Percentiles rank a stretch among this genome's conserved stretches.
These are phyloP conservation scores for Komagataella kurtzmanii DNA, from an alignment of 805 yeast genomes.

Conservation along the genomic window DNA sequence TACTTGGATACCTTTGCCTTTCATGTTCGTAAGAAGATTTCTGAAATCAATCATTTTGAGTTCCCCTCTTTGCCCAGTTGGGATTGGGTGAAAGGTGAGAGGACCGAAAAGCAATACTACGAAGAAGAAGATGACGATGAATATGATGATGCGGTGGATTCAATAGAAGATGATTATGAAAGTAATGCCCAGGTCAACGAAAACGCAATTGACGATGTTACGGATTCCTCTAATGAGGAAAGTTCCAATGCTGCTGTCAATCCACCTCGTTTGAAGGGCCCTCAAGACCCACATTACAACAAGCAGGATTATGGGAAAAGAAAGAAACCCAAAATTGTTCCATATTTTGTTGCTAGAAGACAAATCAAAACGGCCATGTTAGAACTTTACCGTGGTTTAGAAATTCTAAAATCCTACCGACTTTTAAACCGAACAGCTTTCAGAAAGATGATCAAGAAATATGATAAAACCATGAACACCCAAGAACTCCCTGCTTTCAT, in stretches of 20 bases:
- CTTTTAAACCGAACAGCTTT: slow-evolving; percentile 77
- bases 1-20: slow-evolving; percentile 6
- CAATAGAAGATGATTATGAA: background rate
- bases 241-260: background rate
- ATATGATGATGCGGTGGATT: background rate
- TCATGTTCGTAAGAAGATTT: slow-evolving; percentile 12
- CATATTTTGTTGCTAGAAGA: slow-evolving; percentile 51
- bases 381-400: slow-evolving; percentile 65
- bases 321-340: slow-evolving; percentile 20
- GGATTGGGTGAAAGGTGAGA: slow-evolving; percentile 17
- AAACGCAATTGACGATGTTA: background rate
- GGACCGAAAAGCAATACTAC: slow-evolving; percentile 19
- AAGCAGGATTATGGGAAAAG: slow-evolving; percentile 34
- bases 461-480: slow-evolving; percentile 57
- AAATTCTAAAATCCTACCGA: slow-evolving; percentile 57
- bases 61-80: slow-evolving; percentile 27
- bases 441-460: slow-evolving; percentile 81
- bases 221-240: background rate
- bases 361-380: slow-evolving; percentile 55
- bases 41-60: slow-evolving; percentile 21
- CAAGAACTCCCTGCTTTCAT: slow-evolving; percentile 32
- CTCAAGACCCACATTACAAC: slow-evolving; percentile 17
- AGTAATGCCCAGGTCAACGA: background rate
- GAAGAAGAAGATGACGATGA: slow-evolving; percentile 15
- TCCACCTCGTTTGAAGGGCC: background rate